These are phyloP conservation scores for Fagus crenata DNA, from an alignment of 306 rosid species.

Conservation along the genomic window DNA sequence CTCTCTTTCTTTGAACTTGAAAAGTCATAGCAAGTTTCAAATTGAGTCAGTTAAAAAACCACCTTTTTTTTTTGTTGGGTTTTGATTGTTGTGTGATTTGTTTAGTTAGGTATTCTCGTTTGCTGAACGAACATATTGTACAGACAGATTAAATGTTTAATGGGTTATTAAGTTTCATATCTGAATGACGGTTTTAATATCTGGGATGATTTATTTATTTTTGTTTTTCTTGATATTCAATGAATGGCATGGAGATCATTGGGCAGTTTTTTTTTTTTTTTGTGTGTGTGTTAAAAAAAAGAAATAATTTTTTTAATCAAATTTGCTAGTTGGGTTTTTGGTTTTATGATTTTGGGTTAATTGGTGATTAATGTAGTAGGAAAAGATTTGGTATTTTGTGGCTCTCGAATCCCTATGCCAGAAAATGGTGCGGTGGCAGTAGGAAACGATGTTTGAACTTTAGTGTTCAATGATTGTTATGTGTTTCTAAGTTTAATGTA, in stretches of 20 bases:
- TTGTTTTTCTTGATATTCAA: neutral
- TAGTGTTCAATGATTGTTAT: neutral
- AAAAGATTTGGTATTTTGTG: neutral
- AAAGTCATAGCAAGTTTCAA: neutral
- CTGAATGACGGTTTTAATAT: neutral
- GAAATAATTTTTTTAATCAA: too few relatives aligned
- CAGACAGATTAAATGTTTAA: neutral
- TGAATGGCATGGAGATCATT: conserved; percentile 9
- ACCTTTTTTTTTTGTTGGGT: neutral
- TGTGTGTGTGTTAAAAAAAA: too few relatives aligned
- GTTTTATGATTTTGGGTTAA: neutral
- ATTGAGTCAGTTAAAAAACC: neutral
- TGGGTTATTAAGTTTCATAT: neutral
- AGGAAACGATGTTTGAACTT: neutral
- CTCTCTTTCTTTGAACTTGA: neutral
- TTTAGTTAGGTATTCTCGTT: neutral
- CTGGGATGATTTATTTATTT: conserved; percentile 6
- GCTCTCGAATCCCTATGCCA: neutral
- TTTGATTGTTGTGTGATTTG: too few relatives aligned
- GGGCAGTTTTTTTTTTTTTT: neutral
- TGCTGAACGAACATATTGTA: too few relatives aligned
- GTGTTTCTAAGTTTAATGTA: neutral
- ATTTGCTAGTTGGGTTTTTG: too few relatives aligned
- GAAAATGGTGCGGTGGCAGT: neutral
- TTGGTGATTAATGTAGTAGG: neutral